A percentile compares a stretch with the other conserved stretches of the same genome.
These are phyloP conservation scores for Solanum lycopersicoides DNA, from an alignment of 257 asterid species.

Conservation along the genomic window DNA sequence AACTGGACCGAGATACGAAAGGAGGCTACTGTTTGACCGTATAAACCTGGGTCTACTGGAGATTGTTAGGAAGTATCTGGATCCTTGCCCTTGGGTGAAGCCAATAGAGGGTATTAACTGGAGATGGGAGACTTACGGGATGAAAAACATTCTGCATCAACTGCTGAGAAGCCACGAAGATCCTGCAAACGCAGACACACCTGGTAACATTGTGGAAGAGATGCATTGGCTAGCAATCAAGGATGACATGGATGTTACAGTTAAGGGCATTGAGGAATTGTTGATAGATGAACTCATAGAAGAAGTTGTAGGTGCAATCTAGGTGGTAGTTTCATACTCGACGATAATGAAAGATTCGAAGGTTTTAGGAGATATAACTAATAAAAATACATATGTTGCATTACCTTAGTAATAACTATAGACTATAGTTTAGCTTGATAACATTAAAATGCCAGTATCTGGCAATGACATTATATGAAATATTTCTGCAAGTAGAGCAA, in stretches of 20 bases:
- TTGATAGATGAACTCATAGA: slow-evolving; percentile 56
- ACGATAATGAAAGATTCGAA: not conserved
- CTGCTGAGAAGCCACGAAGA: slow-evolving; percentile 17
- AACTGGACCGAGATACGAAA: slow-evolving; percentile 31
- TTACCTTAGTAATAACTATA: not conserved
- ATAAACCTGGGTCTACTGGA: slow-evolving; percentile 44
- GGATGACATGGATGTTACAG: slow-evolving; percentile 38
- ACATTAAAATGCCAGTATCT: not conserved
- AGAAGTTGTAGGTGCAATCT: slow-evolving; percentile 13
- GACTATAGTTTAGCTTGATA: not conserved
- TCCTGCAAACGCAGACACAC: slow-evolving; percentile 5
- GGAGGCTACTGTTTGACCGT: slow-evolving; percentile 61
- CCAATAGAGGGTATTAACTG: slow-evolving; percentile 15
- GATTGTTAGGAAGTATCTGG: slow-evolving; percentile 22
- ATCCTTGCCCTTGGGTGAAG: slow-evolving; percentile 48
- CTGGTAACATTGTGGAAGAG: slow-evolving; percentile 39
- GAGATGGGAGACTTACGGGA: slow-evolving; percentile 22
- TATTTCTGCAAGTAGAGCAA: not conserved
- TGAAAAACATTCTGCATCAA: slow-evolving; percentile 32
- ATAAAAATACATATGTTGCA: not conserved
- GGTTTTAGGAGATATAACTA: not conserved
- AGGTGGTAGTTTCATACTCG: not conserved
- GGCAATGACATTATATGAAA: not conserved
- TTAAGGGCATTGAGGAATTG: slow-evolving; percentile 49
- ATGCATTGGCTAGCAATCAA: slow-evolving; percentile 43